Evolutionary conservation across 2,329 filamentous ascomycete genomes (phyloP), one percentile per base, ranked within the genome.

Genomic region (Diaporthe vexans): DNA sequence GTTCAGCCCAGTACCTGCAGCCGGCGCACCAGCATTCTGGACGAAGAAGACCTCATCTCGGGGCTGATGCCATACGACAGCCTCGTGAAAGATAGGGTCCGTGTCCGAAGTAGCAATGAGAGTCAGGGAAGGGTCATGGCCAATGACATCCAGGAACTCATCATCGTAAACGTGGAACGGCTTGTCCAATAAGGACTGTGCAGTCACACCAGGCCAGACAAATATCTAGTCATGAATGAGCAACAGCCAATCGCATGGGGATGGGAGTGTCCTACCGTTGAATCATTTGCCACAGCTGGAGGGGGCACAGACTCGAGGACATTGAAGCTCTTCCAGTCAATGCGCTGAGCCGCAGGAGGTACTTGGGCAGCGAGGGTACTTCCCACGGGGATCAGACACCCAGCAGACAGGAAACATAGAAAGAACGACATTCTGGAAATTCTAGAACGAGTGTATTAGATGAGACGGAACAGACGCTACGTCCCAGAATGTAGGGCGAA

Each of bases 1-100:
- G 67, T 85, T 84, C 1, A 89, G 78, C 0, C 87, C 85, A 0
- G 88, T 89, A 0, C 88, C 88, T 4, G 87, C 84, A 7, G 81
- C 85, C 0, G 75, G 77, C 0, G 84, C 81, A 0, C 88, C 88
- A 0, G 88, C 87, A 56, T 88, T 88, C 73, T 90, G 87, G 0
- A 85, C 87, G 56, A 90, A 90, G 76, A 90, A 89, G 48, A 89
- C 82, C 75, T 89, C 88, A 35, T 89, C 85, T 0, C 85, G 88
- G 0, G 83, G 83, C 3, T 82, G 81, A 54, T 84, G 85, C 87
- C 87, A 91, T 0, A 89, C 84, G 10, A 88, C 86, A 13, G 88
- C 89, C 77, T 91, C 89, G 72, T 91, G 89, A 57, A 89, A 91
- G 7, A 88, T 77, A 0, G 87, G 87, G 58, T 89, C 83, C 0